Evolutionary conservation across 768 basidiomycete species (phyloP).

Genomic region (Hericium alpestre): DNA sequence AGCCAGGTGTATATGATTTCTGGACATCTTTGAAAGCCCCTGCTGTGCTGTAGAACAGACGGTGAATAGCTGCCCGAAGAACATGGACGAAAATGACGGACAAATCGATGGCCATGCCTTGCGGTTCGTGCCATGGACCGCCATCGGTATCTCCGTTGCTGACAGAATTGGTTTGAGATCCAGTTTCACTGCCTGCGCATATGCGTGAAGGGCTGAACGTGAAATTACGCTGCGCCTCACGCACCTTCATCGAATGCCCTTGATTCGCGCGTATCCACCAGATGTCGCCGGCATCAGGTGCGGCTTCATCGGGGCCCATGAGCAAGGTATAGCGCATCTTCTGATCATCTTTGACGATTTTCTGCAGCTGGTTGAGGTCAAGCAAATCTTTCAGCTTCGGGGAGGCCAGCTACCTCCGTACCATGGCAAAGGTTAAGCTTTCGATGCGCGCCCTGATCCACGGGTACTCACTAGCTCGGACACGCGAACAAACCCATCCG

Average conservation of each 20-base stretch:
- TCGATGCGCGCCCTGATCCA: background rate
- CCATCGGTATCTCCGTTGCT: slow-evolving; percentile 58
- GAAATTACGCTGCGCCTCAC: slow-evolving; percentile 3
- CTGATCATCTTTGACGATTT: slow-evolving; percentile 54
- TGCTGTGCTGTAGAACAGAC: slow-evolving; percentile 36
- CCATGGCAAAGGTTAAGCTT: background rate
- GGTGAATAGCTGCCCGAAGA: background rate
- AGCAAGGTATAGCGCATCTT: slow-evolving; percentile 58
- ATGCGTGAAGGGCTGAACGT: background rate
- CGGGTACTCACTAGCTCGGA: slow-evolving; percentile 65
- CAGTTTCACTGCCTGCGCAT: slow-evolving; percentile 50
- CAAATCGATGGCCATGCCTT: slow-evolving; percentile 66
- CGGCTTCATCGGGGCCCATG: slow-evolving; percentile 29
- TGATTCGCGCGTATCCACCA: slow-evolving; percentile 91
- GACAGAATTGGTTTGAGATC: slow-evolving; percentile 51
- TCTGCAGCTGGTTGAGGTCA: slow-evolving; percentile 42
- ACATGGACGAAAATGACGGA: slow-evolving; percentile 19
- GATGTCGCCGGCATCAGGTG: slow-evolving; percentile 23
- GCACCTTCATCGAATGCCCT: slow-evolving; percentile 76
- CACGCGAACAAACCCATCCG: slow-evolving; percentile 80
- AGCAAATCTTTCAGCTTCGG: slow-evolving; percentile 52
- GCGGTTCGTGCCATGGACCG: slow-evolving; percentile 72
- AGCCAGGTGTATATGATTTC: slow-evolving; percentile 91
- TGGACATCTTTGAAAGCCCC: slow-evolving; percentile 74
- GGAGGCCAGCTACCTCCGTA: slow-evolving; percentile 45